Evolutionary conservation across 2,329 filamentous ascomycete species (phyloP).

Genomic region (Lecanicillium sp.): DNA sequence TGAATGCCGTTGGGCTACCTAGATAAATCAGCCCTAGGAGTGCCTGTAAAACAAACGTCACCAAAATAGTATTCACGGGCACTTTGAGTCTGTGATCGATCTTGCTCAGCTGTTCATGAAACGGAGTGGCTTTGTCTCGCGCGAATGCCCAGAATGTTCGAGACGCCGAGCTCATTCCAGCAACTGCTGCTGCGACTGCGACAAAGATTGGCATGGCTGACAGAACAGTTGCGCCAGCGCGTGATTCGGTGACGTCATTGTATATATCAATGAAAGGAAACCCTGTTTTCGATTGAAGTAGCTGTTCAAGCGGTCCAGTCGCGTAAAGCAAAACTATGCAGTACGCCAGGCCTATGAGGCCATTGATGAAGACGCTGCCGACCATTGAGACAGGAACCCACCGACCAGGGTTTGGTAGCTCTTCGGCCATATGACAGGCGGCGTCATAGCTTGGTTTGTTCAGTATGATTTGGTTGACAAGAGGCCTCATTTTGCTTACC

Average conservation of each 20-base stretch:
- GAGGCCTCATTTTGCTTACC: conserved; percentile 14
- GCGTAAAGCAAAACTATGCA: conserved; percentile 34
- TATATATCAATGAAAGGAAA: conserved; percentile 35
- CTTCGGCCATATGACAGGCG: conserved; percentile 24
- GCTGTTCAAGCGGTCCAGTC: conserved; percentile 25
- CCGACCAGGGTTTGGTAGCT: conserved; percentile 22
- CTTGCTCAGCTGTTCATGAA: conserved; percentile 25
- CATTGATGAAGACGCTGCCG: conserved; percentile 29
- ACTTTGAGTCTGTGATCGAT: conserved; percentile 22
- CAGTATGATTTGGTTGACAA: background rate
- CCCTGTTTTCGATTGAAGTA: conserved; percentile 31
- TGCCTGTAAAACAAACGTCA: conserved; percentile 17
- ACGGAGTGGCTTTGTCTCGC: conserved; percentile 27
- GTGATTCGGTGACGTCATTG: conserved; percentile 18
- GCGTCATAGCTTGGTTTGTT: conserved; percentile 20
- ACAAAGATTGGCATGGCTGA: conserved; percentile 18
- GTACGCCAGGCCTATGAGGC: conserved; percentile 34
- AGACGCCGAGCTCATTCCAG: conserved; percentile 25
- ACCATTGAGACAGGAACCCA: conserved; percentile 26
- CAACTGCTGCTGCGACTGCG: conserved; percentile 21
- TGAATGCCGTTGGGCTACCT: conserved; percentile 32
- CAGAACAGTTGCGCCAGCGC: conserved; percentile 18
- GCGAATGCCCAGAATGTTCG: conserved; percentile 31
- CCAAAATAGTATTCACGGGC: conserved; percentile 21
- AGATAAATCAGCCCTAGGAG: conserved; percentile 29